phyloP scores from a whole-genome alignment of 371 early-diverging fungal genomes.

The Mucor racemosus region DNA sequence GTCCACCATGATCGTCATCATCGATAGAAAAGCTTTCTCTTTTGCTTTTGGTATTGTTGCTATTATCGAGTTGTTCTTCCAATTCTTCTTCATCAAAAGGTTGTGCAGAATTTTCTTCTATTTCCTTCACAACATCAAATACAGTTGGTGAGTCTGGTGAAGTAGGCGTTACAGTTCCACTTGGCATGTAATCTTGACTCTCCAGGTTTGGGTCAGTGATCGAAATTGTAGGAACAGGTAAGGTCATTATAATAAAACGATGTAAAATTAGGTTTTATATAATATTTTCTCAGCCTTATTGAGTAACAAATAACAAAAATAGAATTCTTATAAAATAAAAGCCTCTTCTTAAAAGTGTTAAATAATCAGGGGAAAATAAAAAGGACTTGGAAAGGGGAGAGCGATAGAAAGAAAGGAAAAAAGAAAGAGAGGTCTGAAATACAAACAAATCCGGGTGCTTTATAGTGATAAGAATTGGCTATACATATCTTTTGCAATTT shows the following conservation, averaged over 20 bases:
- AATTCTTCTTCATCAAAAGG: slow-evolving; percentile 17
- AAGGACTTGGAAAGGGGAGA: not conserved
- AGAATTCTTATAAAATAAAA: not conserved
- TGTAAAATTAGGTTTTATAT: not conserved
- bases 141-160: slow-evolving; percentile 50
- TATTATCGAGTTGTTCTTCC: not conserved
- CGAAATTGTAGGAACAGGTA: slow-evolving; percentile 51
- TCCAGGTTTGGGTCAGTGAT: slow-evolving; percentile 52
- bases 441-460: not conserved
- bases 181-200: slow-evolving; percentile 38
- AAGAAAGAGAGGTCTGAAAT: not conserved
- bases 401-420: not conserved
- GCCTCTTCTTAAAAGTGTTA: not conserved
- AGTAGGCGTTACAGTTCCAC: slow-evolving; percentile 29
- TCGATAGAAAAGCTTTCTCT: slow-evolving; percentile 7
- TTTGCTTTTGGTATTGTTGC: not conserved
- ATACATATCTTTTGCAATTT: too few species aligned
- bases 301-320: not conserved
- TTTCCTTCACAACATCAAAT: slow-evolving; percentile 49
- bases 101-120: slow-evolving; percentile 34
- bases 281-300: not conserved
- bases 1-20: slow-evolving; percentile 13
- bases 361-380: not conserved
- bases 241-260: slow-evolving; percentile 1
- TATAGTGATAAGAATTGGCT: not conserved